Evolutionary conservation across 2,329 filamentous ascomycete species (phyloP).

Genomic region (Venturia nashicola): DNA sequence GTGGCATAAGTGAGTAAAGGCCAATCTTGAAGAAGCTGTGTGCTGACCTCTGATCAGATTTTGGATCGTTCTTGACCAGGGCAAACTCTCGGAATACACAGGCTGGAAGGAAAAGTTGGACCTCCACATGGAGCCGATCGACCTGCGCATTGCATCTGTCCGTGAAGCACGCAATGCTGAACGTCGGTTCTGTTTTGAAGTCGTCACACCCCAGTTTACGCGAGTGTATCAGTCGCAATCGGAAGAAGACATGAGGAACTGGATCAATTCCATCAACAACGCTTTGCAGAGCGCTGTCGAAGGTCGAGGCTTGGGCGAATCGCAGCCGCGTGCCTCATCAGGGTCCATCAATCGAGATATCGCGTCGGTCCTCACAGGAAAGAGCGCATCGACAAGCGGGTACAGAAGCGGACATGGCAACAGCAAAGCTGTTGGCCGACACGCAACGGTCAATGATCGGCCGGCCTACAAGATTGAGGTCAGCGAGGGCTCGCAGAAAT

Average conservation of each 20-base stretch:
- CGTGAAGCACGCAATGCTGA: constrained; percentile 91
- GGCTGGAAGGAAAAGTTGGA: constrained; percentile 98
- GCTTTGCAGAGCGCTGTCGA: constrained; percentile 93
- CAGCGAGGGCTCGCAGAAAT: constrained; percentile 72
- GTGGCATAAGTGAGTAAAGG: constrained; percentile 79
- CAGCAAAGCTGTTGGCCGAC: constrained; percentile 57
- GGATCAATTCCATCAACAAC: constrained; percentile 95
- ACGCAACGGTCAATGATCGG: constrained; percentile 72
- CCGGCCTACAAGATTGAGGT: constrained; percentile 56
- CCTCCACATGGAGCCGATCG: constrained; percentile 95
- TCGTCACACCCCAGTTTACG: constrained; percentile 93
- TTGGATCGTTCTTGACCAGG: constrained; percentile 96
- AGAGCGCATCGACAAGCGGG: constrained; percentile 61
- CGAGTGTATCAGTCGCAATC: constrained; percentile 95
- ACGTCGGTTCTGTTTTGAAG: constrained; percentile 91
- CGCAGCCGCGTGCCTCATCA: constrained; percentile 24
- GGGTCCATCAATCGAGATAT: constrained; percentile 67
- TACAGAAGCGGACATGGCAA: constrained; percentile 31
- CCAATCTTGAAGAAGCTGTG: background rate
- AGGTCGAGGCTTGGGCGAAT: constrained; percentile 47
- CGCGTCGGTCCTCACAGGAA: constrained; percentile 83
- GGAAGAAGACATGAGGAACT: constrained; percentile 94
- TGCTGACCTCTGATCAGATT: constrained; percentile 48
- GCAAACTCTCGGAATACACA: constrained; percentile 93
- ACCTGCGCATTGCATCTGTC: constrained; percentile 91